Evolutionary conservation across 192 early-diverging fungal genomes (phyloP), one percentile per base, ranked within the genome.

Genomic region (Rhizophagus clarus): DNA sequence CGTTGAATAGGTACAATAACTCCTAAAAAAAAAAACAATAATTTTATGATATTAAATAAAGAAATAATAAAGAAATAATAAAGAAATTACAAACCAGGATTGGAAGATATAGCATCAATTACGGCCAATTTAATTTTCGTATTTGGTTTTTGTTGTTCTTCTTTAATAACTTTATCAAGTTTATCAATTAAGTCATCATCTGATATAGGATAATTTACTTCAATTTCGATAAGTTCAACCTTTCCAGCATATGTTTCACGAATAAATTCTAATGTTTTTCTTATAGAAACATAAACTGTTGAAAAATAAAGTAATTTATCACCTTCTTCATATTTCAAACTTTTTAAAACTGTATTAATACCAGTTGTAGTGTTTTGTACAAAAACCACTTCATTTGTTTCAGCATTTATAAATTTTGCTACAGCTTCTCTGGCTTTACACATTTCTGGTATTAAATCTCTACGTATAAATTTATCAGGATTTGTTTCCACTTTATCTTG

Each of bases 291-390:
- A 70, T 90, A 91, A 12, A 88, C 85, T 0, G 89, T 91, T n/a
- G 86, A 88, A 67, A 92, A 82, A 76, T 84, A 82, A 17, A 90
- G 82, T 85, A 78, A n/a, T 66, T 85, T 85, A 60, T 89, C 89
- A 24, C 88, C 88, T 29, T 75, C 40, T 12, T 76, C 72, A 60
- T 87, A 86, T 10, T 60, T 64, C 1, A 89, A 60, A 37, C 85
- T 88, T 72, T 89, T 83, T 32, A 89, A 64, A 29, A 90, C 72
- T 37, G 88, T 80, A 83, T 91, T 93, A 26, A 89, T 72, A 61
- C 88, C 92, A 1, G 82, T 81, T 28, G 88, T 89, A 0, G 89
- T 87, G 74, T 92, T 93, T n/a, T 34, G 75, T 2, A 91, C 85
- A 70, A 93, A 87, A 42, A 84, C 90, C 17, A 92, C 31, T 37